A percentile compares a stretch with the other conserved stretches of the same genome.
Evolutionary conservation across 2,329 filamentous ascomycete genomes (phyloP).

Genomic region (Hawksworthiomyces lignivorus): DNA sequence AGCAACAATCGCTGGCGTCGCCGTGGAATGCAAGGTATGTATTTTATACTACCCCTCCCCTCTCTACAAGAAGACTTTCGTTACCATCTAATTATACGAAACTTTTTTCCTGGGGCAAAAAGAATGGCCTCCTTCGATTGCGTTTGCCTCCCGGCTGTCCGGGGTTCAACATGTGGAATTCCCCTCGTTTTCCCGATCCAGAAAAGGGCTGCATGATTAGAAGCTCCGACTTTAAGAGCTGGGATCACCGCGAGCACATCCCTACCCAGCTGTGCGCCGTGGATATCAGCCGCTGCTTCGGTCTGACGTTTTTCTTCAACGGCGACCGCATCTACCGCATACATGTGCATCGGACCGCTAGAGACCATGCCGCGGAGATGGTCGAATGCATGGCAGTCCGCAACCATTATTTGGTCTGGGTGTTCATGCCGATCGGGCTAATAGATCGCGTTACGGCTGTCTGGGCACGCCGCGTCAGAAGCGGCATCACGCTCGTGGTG

Average conservation of each 20-base stretch:
- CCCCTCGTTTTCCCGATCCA: background rate
- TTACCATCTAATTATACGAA: background rate
- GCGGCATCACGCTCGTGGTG: background rate
- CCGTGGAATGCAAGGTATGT: no score
- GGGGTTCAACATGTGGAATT: slow-evolving; percentile 2
- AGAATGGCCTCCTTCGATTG: slow-evolving; percentile 2
- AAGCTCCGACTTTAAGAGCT: background rate
- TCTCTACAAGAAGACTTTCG: background rate
- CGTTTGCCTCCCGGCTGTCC: background rate
- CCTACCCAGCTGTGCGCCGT: slow-evolving; percentile 2
- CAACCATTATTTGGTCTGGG: slow-evolving; percentile 2
- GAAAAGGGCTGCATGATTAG: background rate
- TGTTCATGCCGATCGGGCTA: background rate
- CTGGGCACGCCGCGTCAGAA: background rate
- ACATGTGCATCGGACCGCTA: background rate
- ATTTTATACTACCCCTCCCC: no score
- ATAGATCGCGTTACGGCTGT: background rate
- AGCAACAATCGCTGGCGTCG: no score
- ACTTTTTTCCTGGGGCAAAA: no score
- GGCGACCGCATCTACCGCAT: background rate
- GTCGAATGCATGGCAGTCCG: background rate
- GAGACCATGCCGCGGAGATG: background rate
- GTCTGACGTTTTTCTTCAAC: slow-evolving; percentile 2
- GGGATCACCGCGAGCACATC: no score
- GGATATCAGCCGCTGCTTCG: background rate